phyloP scores from a whole-genome alignment of 73 alveolate species.

The Diophrys appendiculata region DNA sequence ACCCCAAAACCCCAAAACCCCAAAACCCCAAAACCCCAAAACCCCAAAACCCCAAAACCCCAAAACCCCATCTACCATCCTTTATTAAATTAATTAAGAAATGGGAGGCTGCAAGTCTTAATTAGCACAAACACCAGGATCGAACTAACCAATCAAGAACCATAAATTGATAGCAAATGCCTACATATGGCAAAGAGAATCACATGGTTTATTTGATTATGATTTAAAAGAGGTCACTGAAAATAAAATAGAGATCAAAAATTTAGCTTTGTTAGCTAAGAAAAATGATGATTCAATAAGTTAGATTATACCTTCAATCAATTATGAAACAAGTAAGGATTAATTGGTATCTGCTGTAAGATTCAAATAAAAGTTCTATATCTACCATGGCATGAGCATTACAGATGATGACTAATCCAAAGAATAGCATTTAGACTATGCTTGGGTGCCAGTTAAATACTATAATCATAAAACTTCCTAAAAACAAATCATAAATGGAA shows the following conservation, averaged over 20 bases:
- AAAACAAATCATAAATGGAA: background rate
- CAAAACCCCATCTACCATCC: no score
- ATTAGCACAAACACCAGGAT: background rate
- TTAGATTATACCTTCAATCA: background rate
- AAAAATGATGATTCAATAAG: background rate
- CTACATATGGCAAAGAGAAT: background rate
- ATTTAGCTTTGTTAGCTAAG: background rate
- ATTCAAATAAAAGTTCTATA: background rate
- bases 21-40: no score
- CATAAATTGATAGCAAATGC: background rate
- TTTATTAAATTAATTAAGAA: no score
- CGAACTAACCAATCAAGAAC: background rate
- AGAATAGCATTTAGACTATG: constrained; percentile 19
- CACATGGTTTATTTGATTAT: background rate
- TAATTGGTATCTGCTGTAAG: background rate
- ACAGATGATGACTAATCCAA: background rate
- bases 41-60: no score
- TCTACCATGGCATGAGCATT: background rate
- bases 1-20: no score
- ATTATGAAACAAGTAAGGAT: background rate
- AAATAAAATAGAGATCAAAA: no score
- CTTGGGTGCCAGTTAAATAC: constrained; percentile 42
- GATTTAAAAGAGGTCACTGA: background rate
- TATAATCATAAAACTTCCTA: background rate
- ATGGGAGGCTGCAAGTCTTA: background rate